Evolutionary conservation across 2,329 filamentous ascomycete species (phyloP).

Genomic region (Pseudocercospora pini-densiflorae): DNA sequence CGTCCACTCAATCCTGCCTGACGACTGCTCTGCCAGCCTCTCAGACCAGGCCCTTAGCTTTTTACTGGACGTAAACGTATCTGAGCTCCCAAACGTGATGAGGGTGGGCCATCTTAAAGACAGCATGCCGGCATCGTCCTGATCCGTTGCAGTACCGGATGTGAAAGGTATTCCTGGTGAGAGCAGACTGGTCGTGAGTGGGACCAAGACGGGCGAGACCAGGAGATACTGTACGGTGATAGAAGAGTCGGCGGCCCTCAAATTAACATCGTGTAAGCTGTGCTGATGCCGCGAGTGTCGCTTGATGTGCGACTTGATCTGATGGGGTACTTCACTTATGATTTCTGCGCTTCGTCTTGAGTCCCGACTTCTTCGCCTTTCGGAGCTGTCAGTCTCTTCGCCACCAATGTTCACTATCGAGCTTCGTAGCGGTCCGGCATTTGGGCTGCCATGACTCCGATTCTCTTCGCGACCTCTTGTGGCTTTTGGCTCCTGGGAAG

Average conservation of each 20-base stretch:
- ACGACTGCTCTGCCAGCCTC: slow-evolving; percentile 49
- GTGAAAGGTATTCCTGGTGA: slow-evolving; percentile 37
- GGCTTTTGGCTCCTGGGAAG: slow-evolving; percentile 39
- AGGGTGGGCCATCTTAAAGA: slow-evolving; percentile 62
- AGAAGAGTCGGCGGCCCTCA: background rate
- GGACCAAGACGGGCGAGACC: slow-evolving; percentile 53
- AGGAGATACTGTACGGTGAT: slow-evolving; percentile 48
- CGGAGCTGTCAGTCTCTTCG: slow-evolving; percentile 50
- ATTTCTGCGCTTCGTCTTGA: slow-evolving; percentile 39
- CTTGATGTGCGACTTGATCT: slow-evolving; percentile 35
- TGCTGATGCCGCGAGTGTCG: slow-evolving; percentile 25
- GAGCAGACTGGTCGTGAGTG: slow-evolving; percentile 43
- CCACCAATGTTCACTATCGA: slow-evolving; percentile 46
- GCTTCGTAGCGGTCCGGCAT: slow-evolving; percentile 9
- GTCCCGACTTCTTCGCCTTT: slow-evolving; percentile 49
- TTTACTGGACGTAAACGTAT: slow-evolving; percentile 71
- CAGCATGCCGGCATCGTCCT: slow-evolving; percentile 51
- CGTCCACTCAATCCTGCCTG: slow-evolving; percentile 44
- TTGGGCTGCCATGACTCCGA: background rate
- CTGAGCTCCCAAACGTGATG: slow-evolving; percentile 74
- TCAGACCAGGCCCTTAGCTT: slow-evolving; percentile 70
- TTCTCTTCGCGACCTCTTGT: slow-evolving; percentile 36
- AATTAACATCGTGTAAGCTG: slow-evolving; percentile 18
- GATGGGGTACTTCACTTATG: slow-evolving; percentile 46
- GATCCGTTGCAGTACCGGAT: slow-evolving; percentile 8